Conservation (phyloP, 202 grass and related monocot species). For the Zoysia matrella region DNA sequence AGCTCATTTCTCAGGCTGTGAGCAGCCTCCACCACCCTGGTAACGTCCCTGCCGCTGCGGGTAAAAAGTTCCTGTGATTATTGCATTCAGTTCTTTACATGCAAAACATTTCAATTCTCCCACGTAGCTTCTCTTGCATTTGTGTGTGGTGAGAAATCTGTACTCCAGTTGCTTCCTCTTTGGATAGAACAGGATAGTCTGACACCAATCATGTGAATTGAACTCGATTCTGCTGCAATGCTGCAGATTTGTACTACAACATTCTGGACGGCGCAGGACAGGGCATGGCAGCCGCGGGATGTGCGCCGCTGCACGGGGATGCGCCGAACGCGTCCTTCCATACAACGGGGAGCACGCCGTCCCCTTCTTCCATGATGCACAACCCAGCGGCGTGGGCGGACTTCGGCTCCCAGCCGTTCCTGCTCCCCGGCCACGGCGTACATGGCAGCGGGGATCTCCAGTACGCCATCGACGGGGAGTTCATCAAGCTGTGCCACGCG, state of each 20-base stretch:
- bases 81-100: neutral
- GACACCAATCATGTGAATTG: constrained; percentile 17
- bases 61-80: constrained; percentile 22
- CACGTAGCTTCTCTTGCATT: neutral
- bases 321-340: constrained; percentile 30
- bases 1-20: constrained; percentile 82
- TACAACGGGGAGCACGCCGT: neutral
- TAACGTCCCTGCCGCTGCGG: constrained; percentile 47
- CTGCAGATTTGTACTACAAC: constrained; percentile 70
- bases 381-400: constrained; percentile 26
- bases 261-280: constrained; percentile 64
- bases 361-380: constrained; percentile 31
- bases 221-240: constrained; percentile 36
- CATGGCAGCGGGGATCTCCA: constrained; percentile 23
- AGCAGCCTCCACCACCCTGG: constrained; percentile 52
- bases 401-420: constrained; percentile 39
- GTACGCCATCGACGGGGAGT: constrained; percentile 54
- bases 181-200: neutral
- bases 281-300: constrained; percentile 49
- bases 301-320: constrained; percentile 12
- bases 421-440: constrained; percentile 30
- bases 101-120: neutral
- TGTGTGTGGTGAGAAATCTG: neutral
- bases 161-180: neutral
- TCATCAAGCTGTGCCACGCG: constrained; percentile 44